phyloP scores from a whole-genome alignment of 108 stramenopile species.

The Pseudonitzschia delicatissima region DNA sequence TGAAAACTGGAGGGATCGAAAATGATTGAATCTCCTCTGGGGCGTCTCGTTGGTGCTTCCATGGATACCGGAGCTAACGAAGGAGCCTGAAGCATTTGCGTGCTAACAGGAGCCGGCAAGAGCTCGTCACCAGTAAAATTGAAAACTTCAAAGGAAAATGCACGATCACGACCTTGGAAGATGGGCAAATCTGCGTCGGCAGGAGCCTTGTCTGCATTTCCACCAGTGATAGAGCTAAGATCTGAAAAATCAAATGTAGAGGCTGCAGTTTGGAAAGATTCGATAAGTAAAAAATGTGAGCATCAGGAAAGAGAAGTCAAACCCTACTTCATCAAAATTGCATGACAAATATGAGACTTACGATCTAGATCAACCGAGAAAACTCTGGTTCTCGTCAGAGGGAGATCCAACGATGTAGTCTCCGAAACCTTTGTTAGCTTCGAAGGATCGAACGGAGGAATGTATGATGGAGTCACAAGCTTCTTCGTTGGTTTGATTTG shows the following conservation, averaged over 20 bases:
- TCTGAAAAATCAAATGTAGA: constrained; percentile 66
- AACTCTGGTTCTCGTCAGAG: constrained; percentile 36
- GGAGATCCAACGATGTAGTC: constrained; percentile 14
- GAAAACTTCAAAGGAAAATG: constrained; percentile 87
- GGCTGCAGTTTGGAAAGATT: constrained; percentile 20
- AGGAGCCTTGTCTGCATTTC: constrained; percentile 3
- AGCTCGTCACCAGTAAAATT: constrained; percentile 77
- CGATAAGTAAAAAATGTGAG: neutral
- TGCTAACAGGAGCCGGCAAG: constrained; percentile 32
- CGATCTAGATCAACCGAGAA: constrained; percentile 85
- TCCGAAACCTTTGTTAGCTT: constrained; percentile 5
- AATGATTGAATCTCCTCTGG: constrained; percentile 88
- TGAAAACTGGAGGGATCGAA: constrained; percentile 87
- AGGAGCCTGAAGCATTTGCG: neutral
- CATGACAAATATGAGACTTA: constrained; percentile 28
- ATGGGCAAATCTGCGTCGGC: constrained; percentile 24
- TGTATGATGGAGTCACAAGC: neutral
- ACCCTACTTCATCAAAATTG: too few relatives aligned
- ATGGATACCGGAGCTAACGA: constrained; percentile 11
- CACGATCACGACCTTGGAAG: constrained; percentile 60
- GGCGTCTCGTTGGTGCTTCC: constrained; percentile 29
- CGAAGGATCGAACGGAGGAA: constrained; percentile 5
- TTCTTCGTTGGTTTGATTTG: neutral
- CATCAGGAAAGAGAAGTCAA: neutral
- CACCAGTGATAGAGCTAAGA: constrained; percentile 30